Evolutionary conservation across 495 filamentous ascomycete genomes (phyloP), one percentile per base, ranked within the genome.

Genomic region (Usnea hakonensis): DNA sequence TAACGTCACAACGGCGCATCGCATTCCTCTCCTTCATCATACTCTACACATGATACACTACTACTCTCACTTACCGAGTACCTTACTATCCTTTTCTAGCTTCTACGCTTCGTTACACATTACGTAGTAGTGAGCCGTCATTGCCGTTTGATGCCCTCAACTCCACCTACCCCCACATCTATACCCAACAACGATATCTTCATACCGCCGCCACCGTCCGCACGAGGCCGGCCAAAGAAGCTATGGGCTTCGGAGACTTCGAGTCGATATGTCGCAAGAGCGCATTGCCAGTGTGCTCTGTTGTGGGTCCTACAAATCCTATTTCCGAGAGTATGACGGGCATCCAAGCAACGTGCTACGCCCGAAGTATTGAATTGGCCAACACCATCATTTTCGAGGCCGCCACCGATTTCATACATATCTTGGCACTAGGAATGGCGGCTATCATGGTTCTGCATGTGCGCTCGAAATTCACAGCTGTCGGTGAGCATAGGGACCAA

Each of bases 381-480:
- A 99, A 99, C 74, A 97, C 94, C 13, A 90, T 97, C 75, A 97
- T 99, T 67, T 99, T 99, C 72, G 85, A 97, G 75, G 90, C 89
- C 71, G 94, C 91, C 17, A 85, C 90, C 23, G 89, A 87, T 57
- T 94, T 94, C 71, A 86, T 93, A 76, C 93, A 99, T 73, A 97
- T 99, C 65, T 80, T 90, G 57, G 90, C 95, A 6, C 77, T 99
- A 48, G 78, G 81, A 63, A 97, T 97, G 93, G 94, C 90, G 9
- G 87, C 90, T 10, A 89, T 95, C 68, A 99, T 99, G 94, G 89
- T 97, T 46, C 73, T 99, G 60, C 94, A 99, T 71, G 89, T 99
- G 63, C 82, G 94, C 68, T 91, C 89, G 62, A 99, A 99, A 74
- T 99, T 99, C 73, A 99, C 94, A 17, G 94, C 94, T 68, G 93